A percentile compares a stretch with the other conserved stretches of the same genome.
Conservation (phyloP, 805 yeast genomes). For the Citeromyces matritensis region DNA sequence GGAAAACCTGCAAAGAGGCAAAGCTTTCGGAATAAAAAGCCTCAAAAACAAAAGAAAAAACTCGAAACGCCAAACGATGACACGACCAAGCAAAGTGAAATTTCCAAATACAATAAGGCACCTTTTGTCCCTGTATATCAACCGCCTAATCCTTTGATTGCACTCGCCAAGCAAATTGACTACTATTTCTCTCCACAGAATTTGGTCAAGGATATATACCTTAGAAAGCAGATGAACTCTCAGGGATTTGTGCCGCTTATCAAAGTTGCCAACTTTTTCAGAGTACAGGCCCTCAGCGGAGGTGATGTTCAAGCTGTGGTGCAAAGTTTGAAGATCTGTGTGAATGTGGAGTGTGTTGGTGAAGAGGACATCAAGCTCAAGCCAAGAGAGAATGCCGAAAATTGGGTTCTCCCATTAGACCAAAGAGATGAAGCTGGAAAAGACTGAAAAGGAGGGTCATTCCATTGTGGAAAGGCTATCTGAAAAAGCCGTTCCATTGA, state of each 20-base stretch:
- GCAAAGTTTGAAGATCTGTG: conserved; percentile 38
- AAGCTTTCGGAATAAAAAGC: neutral
- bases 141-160: conserved; percentile 8
- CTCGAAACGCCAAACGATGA: conserved; percentile 4
- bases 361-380: conserved; percentile 36
- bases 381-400: conserved; percentile 37
- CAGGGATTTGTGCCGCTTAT: conserved; percentile 58
- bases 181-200: conserved; percentile 87
- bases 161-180: conserved; percentile 48
- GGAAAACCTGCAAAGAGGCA: neutral
- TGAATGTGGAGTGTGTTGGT: conserved; percentile 24
- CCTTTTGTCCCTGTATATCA: conserved; percentile 11
- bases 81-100: conserved; percentile 2
- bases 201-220: conserved; percentile 67
- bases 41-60: conserved; percentile 1
- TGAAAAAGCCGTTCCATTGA: neutral
- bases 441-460: conserved; percentile 10
- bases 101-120: conserved; percentile 3
- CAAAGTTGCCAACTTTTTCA: conserved; percentile 54
- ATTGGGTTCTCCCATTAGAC: conserved; percentile 52
- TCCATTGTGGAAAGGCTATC: neutral
- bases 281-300: conserved; percentile 52
- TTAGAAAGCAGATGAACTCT: conserved; percentile 69
- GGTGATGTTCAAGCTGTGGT: conserved; percentile 37
- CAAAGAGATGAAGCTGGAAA: conserved; percentile 30